These are phyloP conservation scores for Begonia loranthoides DNA, from an alignment of 306 rosid genomes.

Conservation along the genomic window DNA sequence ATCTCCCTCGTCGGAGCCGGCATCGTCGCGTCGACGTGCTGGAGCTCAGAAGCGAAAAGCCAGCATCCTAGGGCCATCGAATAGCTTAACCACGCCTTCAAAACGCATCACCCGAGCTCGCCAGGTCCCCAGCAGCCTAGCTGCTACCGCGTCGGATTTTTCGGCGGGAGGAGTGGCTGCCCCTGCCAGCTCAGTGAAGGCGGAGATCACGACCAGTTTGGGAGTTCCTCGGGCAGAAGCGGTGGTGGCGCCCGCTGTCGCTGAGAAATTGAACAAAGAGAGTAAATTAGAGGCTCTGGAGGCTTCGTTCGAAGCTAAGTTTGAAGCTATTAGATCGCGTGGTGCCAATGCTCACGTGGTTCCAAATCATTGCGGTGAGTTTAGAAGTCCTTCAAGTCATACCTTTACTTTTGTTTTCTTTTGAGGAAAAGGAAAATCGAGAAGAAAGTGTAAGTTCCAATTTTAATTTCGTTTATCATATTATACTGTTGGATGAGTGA, in stretches of 20 bases:
- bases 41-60: slow-evolving; percentile 63
- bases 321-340: slow-evolving; percentile 76
- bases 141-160: slow-evolving; percentile 11
- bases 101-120: slow-evolving; percentile 86
- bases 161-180: slow-evolving; percentile 12
- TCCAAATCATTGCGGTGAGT: slow-evolving; percentile 87
- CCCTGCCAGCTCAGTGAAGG: slow-evolving; percentile 25
- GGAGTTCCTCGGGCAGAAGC: slow-evolving; percentile 20
- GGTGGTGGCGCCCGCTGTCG: slow-evolving; percentile 10
- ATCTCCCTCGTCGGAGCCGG: slow-evolving; percentile 45
- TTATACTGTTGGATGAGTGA: too few relatives aligned
- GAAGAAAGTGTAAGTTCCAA: neutral
- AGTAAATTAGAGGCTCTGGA: slow-evolving; percentile 47
- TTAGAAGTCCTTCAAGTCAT: slow-evolving; percentile 5
- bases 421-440: slow-evolving; percentile 5
- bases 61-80: slow-evolving; percentile 22
- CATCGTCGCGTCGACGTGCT: slow-evolving; percentile 58
- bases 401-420: slow-evolving; percentile 14
- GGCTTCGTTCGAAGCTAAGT: slow-evolving; percentile 56
- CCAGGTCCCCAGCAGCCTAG: slow-evolving; percentile 41
- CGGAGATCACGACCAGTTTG: slow-evolving; percentile 13
- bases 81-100: slow-evolving; percentile 50
- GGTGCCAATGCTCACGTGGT: slow-evolving; percentile 50
- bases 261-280: slow-evolving; percentile 41
- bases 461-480: neutral